phyloP scores from a whole-genome alignment of 768 basidiomycete genomes.

The Rhodotorula paludigena region DNA sequence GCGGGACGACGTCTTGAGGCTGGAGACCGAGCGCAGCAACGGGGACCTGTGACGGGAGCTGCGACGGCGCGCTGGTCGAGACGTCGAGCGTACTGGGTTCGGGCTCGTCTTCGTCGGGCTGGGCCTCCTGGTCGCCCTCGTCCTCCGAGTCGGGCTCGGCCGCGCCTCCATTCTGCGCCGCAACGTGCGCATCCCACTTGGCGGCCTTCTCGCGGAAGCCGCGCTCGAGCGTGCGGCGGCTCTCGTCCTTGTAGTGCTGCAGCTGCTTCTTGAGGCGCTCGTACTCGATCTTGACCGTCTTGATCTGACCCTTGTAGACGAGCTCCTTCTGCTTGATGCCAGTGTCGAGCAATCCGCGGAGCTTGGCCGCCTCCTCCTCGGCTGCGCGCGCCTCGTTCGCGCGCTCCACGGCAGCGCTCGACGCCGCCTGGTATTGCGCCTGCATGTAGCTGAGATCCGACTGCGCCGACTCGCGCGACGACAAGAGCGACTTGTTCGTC shows the following conservation, averaged over 20 bases:
- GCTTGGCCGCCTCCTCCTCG: constrained; percentile 25
- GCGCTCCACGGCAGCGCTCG: constrained; percentile 30
- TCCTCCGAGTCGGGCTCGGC: constrained; percentile 17
- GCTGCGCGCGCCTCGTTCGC: constrained; percentile 31
- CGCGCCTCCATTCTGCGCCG: constrained; percentile 2
- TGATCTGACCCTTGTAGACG: constrained; percentile 7
- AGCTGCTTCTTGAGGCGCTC: constrained; percentile 8
- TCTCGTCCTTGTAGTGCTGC: constrained; percentile 2
- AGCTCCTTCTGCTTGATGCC: constrained; percentile 32
- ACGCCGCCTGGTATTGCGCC: constrained; percentile 34
- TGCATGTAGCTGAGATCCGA: constrained; percentile 35
- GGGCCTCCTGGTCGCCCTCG: background rate
- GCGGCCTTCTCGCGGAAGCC: constrained; percentile 26
- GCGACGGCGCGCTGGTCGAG: background rate
- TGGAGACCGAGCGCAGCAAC: background rate
- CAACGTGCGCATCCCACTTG: constrained; percentile 34
- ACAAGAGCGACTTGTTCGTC: constrained; percentile 20
- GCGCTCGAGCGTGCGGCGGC: background rate
- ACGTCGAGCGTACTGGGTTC: background rate
- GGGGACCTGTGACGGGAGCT: background rate
- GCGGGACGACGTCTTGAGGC: background rate
- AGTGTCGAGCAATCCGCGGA: constrained; percentile 16
- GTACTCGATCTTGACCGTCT: constrained; percentile 5
- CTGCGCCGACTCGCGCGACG: constrained; percentile 30
- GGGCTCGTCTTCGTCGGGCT: background rate